Base-by-base conservation (phyloP, 2,329 filamentous ascomycete species). In the Colletotrichum filicis region DNA sequence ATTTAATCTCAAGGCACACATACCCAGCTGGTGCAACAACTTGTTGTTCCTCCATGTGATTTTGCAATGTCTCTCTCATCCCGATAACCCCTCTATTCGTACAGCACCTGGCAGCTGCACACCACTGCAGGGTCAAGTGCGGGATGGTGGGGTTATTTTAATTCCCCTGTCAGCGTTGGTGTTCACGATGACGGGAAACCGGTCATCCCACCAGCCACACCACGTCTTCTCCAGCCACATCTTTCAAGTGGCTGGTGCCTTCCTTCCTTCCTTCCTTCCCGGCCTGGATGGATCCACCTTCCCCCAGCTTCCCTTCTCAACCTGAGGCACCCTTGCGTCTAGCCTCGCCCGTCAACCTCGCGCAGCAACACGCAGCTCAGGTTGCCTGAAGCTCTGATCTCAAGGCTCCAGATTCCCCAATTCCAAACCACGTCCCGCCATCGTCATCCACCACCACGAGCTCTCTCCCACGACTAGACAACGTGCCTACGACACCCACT, bases 371-470 rank as follows among this genome's bases (percentile, higher is more conserved):
- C 74, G 74, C 74, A 75, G 71, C 67, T 74, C 74, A 68, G 72
- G 74, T 71, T 75, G 74, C 74, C 74, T 75, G 74, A 75, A 75
- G 74, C 74, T 75, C 62, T 67, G 68, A 72, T 71, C 71, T 72
- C 71, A 74, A 67, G 63, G 63, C 71, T 74, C 71, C 61, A 74
- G 70, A 61, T 60, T 70, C 70, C 70, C 70, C 56, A 70, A 73
- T 68, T 71, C 76, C 76, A 73, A 74, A 73, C 77, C 71, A 71
- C 72, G 70, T 76, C 74, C 74, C 73, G 64, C 60, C 64, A 68
- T 74, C 69, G 59, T 61, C 69, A 73, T 66, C 66, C 61, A 59
- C 68, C 70, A 71, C 58, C 58, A 61, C 19, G 19, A n/a, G 35
- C 64, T n/a, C 58, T 64, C 49, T 67, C n/a, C n/a, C 46, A 61